Conservation (phyloP, 2,329 filamentous ascomycete genomes). For the Gnomoniopsis smithogilvyi region DNA sequence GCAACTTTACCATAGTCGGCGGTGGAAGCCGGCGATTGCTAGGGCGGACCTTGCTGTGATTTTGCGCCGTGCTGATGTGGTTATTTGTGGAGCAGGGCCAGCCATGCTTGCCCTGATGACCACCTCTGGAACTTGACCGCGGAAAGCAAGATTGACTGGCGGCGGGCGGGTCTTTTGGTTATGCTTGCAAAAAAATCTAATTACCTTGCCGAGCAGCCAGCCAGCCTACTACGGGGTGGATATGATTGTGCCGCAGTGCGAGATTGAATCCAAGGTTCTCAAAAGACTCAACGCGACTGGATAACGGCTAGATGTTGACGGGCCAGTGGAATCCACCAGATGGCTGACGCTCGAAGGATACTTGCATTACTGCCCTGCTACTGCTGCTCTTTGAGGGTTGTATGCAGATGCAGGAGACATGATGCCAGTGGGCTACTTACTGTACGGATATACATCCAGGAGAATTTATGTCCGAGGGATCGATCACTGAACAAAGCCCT, state of each 20-base stretch:
- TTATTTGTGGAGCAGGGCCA: slow-evolving; percentile 7
- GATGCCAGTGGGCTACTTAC: too few relatives aligned
- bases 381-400: neutral
- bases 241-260: neutral
- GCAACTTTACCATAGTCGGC: neutral
- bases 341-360: slow-evolving; percentile 17
- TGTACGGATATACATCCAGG: neutral
- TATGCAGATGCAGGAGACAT: neutral
- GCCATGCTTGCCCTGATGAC: neutral
- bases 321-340: slow-evolving; percentile 9
- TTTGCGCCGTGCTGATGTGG: neutral
- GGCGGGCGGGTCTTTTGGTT: neutral
- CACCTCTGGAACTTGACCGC: too few relatives aligned
- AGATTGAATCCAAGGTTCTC: slow-evolving; percentile 2
- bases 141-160: slow-evolving; percentile 8
- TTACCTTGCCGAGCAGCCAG: too few relatives aligned
- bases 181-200: neutral
- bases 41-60: slow-evolving; percentile 11
- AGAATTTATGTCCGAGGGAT: neutral
- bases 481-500: too few relatives aligned
- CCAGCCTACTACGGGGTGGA: neutral
- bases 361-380: neutral
- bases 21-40: neutral
- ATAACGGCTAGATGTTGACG: neutral
- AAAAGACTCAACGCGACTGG: neutral